Evolutionary conservation across 2,329 filamentous ascomycete genomes (phyloP).

Genomic region (Kalmusia sp.): DNA sequence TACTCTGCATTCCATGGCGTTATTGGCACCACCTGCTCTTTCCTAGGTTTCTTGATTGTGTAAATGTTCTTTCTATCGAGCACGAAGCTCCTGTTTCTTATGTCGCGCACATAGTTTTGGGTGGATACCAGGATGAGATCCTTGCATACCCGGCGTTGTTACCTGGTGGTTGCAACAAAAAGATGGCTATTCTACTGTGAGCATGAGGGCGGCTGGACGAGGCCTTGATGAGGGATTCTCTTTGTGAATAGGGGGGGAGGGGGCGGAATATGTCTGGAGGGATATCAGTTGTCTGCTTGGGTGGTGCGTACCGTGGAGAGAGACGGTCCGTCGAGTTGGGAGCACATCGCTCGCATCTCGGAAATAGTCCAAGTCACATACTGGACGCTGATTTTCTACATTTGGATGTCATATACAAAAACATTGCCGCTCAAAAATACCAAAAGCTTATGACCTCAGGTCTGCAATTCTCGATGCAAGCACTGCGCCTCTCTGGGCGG

Average conservation of each 20-base stretch:
- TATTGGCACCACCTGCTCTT: slow-evolving; percentile 12
- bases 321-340: neutral
- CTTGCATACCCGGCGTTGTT: slow-evolving; percentile 26
- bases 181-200: slow-evolving; percentile 11
- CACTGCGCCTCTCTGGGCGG: slow-evolving; percentile 14
- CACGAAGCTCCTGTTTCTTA: slow-evolving; percentile 15
- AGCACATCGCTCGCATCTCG: neutral
- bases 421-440: neutral
- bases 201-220: neutral
- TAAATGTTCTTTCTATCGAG: slow-evolving; percentile 9
- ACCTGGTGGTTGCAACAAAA: slow-evolving; percentile 11
- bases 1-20: slow-evolving; percentile 31
- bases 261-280: too few relatives aligned
- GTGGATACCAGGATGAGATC: slow-evolving; percentile 20
- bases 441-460: neutral
- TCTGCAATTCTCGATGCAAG: slow-evolving; percentile 4
- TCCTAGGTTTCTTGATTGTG: slow-evolving; percentile 14
- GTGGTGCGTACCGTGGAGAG: neutral
- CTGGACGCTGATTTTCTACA: neutral
- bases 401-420: slow-evolving; percentile 2
- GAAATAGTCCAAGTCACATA: neutral
- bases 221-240: slow-evolving; percentile 10
- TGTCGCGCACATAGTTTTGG: slow-evolving; percentile 5
- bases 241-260: slow-evolving; percentile 12
- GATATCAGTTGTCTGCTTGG: neutral